Evolutionary conservation across 1,284 basidiomycete genomes (phyloP).

Genomic region (Trichosporon asahii): DNA sequence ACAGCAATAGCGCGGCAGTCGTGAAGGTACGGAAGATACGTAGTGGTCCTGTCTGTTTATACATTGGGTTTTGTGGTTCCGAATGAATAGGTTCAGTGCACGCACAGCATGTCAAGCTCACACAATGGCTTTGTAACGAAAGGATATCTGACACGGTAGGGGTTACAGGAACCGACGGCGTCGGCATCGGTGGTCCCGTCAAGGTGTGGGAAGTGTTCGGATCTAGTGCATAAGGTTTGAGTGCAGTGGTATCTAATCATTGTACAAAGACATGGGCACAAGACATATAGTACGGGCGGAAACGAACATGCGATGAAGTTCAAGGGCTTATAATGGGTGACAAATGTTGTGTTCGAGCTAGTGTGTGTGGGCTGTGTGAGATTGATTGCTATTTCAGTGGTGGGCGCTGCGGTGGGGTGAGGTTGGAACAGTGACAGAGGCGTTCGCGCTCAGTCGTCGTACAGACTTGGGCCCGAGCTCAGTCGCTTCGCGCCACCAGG

Average conservation of each 20-base stretch:
- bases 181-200: not conserved
- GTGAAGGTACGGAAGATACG: not conserved
- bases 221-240: constrained; percentile 2
- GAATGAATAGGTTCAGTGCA: not conserved
- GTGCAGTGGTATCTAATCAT: constrained; percentile 8
- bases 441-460: constrained; percentile 1
- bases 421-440: not conserved
- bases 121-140: no score
- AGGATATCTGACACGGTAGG: not conserved
- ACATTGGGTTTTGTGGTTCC: not conserved
- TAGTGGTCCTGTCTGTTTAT: not conserved
- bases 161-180: not conserved
- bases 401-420: no score
- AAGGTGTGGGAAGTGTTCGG: not conserved
- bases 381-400: not conserved
- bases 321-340: not conserved
- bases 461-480: constrained; percentile 33
- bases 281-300: not conserved
- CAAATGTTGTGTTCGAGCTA: not conserved
- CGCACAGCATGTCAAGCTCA: not conserved
- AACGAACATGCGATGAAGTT: not conserved
- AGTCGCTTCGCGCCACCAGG: constrained; percentile 33
- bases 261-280: constrained; percentile 7
- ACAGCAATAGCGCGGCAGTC: not conserved
- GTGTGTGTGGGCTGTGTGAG: not conserved